These are phyloP conservation scores for Cutaneotrichosporon sp. DNA, from an alignment of 1,284 basidiomycete species.

Conservation along the genomic window DNA sequence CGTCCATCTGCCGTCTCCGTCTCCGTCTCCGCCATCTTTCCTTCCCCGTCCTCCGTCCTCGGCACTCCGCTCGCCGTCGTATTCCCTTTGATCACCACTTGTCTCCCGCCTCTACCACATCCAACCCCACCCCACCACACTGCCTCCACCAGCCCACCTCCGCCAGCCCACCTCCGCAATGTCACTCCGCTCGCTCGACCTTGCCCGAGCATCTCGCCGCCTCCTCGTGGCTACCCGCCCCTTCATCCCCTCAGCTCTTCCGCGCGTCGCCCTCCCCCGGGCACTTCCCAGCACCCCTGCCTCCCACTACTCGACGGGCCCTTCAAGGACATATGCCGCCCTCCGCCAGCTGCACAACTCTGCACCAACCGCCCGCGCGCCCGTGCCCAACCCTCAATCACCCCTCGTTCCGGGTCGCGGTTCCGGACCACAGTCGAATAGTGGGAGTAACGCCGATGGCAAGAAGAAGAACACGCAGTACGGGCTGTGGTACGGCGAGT, in stretches of 20 bases:
- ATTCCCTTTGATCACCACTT: not conserved
- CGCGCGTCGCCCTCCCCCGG: not conserved
- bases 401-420: conserved; percentile 17
- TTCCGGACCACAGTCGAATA: not conserved
- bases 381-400: conserved; percentile 15
- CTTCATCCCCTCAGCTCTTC: not conserved
- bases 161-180: conserved; percentile 1
- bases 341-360: conserved; percentile 4
- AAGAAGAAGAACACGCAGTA: conserved; percentile 26
- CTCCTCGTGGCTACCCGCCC: not conserved
- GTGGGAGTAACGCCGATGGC: not conserved
- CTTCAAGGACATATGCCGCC: conserved; percentile 1
- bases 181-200: conserved; percentile 10
- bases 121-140: not conserved
- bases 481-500: conserved; percentile 48
- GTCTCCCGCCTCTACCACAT: not conserved
- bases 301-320: not conserved
- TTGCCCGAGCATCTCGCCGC: not conserved
- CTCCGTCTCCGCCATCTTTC: not conserved
- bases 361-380: conserved; percentile 8
- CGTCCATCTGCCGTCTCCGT: no score
- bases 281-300: not conserved
- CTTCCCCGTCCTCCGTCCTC: not conserved
- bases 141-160: not conserved
- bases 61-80: not conserved